phyloP scores from a whole-genome alignment of 805 yeast genomes.

The Saccharomyces eubayanus region DNA sequence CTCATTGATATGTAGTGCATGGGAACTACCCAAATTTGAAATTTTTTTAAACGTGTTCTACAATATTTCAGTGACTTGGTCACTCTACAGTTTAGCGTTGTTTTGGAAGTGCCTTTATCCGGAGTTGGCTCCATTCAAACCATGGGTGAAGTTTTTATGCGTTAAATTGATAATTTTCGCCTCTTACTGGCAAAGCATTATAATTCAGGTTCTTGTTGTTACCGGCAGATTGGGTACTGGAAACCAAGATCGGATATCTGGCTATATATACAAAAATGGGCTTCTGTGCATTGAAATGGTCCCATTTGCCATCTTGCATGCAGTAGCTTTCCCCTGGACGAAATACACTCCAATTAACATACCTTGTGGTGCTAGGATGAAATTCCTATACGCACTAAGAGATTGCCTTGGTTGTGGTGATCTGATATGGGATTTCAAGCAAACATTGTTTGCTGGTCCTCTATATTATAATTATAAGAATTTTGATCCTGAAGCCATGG shows the following conservation, averaged over 20 bases:
- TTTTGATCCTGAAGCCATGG: slow-evolving; percentile 73
- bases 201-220: slow-evolving; percentile 46
- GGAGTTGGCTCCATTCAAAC: slow-evolving; percentile 72
- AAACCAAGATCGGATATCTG: slow-evolving; percentile 31
- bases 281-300: slow-evolving; percentile 76
- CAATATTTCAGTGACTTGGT: slow-evolving; percentile 70
- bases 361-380: slow-evolving; percentile 64
- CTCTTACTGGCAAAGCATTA: slow-evolving; percentile 91
- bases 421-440: slow-evolving; percentile 64
- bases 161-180: slow-evolving; percentile 92
- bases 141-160: slow-evolving; percentile 87
- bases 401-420: slow-evolving; percentile 79
- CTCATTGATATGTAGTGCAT: slow-evolving; percentile 38
- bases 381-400: slow-evolving; percentile 52
- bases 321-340: slow-evolving; percentile 70
- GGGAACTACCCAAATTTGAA: slow-evolving; percentile 42
- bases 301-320: slow-evolving; percentile 82
- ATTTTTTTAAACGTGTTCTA: slow-evolving; percentile 50
- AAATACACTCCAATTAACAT: slow-evolving; percentile 56
- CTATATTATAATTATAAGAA: slow-evolving; percentile 69
- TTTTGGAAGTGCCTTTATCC: slow-evolving; percentile 86
- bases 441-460: slow-evolving; percentile 55
- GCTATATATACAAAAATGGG: slow-evolving; percentile 66
- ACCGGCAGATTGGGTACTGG: slow-evolving; percentile 35
- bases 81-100: slow-evolving; percentile 76